These are phyloP conservation scores for Starmerella apicola DNA, from an alignment of 805 yeast genomes.

Conservation along the genomic window DNA sequence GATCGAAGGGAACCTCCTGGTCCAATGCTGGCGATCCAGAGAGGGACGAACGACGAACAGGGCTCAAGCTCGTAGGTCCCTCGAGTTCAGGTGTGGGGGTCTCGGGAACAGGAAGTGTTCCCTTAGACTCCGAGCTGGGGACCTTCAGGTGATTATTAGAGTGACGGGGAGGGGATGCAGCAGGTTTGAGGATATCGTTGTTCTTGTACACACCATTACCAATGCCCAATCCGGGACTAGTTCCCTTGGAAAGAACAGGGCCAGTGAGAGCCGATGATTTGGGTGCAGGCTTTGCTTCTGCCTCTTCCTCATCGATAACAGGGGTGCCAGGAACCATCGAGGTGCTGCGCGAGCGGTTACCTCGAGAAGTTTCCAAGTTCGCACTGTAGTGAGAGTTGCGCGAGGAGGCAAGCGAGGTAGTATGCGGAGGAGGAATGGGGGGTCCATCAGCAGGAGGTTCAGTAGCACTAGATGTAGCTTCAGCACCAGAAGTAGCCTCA, in stretches of 20 bases:
- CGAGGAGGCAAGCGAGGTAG: constrained; percentile 7
- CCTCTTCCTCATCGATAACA: neutral
- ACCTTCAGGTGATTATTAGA: no score
- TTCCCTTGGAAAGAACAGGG: constrained; percentile 2
- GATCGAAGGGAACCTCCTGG: constrained; percentile 21
- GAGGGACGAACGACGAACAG: neutral
- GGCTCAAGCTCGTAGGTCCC: neutral
- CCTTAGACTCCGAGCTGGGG: neutral
- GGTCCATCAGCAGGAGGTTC: no score
- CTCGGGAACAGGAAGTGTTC: neutral
- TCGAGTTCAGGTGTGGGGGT: neutral
- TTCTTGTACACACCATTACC: neutral
- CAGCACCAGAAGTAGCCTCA: no score
- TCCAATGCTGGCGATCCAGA: constrained; percentile 16
- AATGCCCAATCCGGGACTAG: constrained; percentile 1
- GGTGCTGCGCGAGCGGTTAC: constrained; percentile 2
- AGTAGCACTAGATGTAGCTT: constrained; percentile 6
- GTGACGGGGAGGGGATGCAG: no score
- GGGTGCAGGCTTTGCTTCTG: neutral
- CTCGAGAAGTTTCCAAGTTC: constrained; percentile 8
- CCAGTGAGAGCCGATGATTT: constrained; percentile 14
- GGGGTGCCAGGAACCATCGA: neutral
- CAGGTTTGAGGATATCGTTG: neutral
- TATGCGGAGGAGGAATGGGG: constrained; percentile 30
- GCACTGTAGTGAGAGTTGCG: constrained; percentile 2